Base-by-base conservation (phyloP, 73 alveolate genomes). In the Loxodes magnus region DNA sequence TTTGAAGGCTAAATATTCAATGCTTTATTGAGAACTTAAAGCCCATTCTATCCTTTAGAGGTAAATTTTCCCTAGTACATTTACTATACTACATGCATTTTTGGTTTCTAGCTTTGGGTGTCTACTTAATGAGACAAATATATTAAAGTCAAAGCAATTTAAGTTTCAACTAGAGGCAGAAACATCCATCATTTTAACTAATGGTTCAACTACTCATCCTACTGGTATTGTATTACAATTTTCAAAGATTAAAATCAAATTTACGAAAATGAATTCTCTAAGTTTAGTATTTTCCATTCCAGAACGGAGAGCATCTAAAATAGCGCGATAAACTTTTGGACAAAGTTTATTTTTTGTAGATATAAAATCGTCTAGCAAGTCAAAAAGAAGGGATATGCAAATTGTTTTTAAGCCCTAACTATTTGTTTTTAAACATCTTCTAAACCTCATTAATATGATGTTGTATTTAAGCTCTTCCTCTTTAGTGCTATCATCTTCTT, bases 141-240 rank as follows among this genome's bases (percentile, higher is more conserved):
- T 71, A 3, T 73, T 72, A 49, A 81, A 66, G 62, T 87, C 94
- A 67, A 72, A 77, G 30, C 27, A 35, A 46, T 4, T 61, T 56
- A 2, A 68, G 25, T 17, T 56, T 34, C 9, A n/a, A 9, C 21
- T 63, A 42, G 21, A 71, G 42, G 61, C 62, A 55, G 68, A 56
- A 10, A 79, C 62, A 42, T 57, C 76, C 3, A 87, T 76, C 56
- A 77, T 82, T 52, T 87, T 87, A 4, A 80, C 73, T 48, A 82
- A 68, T 5, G 97, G 94, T 27, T 87, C 97, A 2, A 86, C 56
- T 60, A 87, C 56, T 21, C 81, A 77, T n/a, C 84, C 84, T 2
- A 82, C 85, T 9, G 97, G 97, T 39, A 87, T 87, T 27, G 85
- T 70, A 53, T 63, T 55, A 28, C 67, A 54, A 35, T 56, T 28